phyloP scores from a whole-genome alignment of 169 alveolate genomes.

The Plasmodium malariae region DNA sequence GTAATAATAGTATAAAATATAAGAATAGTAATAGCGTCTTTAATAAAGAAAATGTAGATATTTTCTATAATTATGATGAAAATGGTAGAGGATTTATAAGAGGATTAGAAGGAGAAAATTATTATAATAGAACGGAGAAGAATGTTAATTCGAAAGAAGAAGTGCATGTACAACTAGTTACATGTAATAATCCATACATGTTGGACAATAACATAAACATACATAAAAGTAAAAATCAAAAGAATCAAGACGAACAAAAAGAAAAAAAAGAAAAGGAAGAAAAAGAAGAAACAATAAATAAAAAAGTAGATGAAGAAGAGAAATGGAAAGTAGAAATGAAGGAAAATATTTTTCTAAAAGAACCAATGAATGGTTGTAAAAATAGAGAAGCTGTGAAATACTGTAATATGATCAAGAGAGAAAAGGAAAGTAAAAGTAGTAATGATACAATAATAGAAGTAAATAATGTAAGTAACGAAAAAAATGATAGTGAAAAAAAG shows the following conservation, averaged over 20 bases:
- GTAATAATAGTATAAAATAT: neutral
- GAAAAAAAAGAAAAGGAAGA: neutral
- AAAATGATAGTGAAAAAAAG: neutral
- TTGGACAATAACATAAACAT: neutral
- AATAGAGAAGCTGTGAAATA: neutral
- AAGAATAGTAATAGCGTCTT: neutral
- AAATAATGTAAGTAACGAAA: neutral
- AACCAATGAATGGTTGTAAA: neutral
- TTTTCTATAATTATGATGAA: neutral
- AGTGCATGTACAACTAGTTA: neutral
- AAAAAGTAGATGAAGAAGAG: neutral
- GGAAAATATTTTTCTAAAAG: neutral
- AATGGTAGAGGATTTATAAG: neutral
- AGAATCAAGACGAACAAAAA: neutral
- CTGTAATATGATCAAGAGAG: neutral
- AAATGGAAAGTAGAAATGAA: neutral
- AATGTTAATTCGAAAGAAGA: neutral
- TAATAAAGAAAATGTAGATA: neutral
- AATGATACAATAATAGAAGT: neutral
- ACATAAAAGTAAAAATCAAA: neutral
- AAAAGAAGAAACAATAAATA: constrained; percentile 12
- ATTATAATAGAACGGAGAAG: neutral
- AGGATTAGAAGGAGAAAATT: neutral
- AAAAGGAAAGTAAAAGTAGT: neutral
- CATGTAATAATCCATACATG: neutral